A percentile compares a stretch with the other conserved stretches of the same genome.
These are phyloP conservation scores for Boletellus ananiceps DNA, from an alignment of 768 basidiomycete genomes.

Conservation along the genomic window DNA sequence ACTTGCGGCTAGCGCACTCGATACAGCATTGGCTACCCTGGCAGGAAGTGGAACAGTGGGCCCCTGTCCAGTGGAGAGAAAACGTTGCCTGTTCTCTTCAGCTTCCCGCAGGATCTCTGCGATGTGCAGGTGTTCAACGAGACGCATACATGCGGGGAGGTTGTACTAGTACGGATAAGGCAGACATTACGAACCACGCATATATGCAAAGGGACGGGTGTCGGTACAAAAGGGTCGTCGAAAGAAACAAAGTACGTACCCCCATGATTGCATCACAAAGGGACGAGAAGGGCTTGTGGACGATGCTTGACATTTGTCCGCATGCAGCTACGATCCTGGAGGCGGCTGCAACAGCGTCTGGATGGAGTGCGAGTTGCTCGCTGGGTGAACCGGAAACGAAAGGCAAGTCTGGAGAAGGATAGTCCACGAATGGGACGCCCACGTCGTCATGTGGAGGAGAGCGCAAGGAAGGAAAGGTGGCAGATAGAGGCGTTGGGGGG, in stretches of 20 bases:
- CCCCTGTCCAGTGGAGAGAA: constrained; percentile 37
- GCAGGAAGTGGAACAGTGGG: neutral
- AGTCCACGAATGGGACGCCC: constrained; percentile 33
- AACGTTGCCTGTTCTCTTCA: constrained; percentile 39
- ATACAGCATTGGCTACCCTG: neutral
- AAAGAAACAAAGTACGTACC: constrained; percentile 37
- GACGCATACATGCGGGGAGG: constrained; percentile 67
- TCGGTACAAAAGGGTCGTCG: constrained; percentile 4
- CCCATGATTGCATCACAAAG: constrained; percentile 70
- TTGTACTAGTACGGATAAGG: constrained; percentile 47
- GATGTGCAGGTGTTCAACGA: constrained; percentile 67
- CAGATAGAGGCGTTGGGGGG: constrained; percentile 29
- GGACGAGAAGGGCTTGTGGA: constrained; percentile 66
- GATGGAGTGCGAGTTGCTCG: constrained; percentile 56
- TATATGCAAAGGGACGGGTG: constrained; percentile 6
- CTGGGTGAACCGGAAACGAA: constrained; percentile 42
- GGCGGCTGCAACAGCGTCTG: constrained; percentile 55
- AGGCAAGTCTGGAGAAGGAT: constrained; percentile 52
- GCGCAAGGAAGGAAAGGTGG: constrained; percentile 16
- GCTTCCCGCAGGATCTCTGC: constrained; percentile 67
- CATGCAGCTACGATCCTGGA: constrained; percentile 64
- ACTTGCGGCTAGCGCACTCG: no score
- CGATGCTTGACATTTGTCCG: constrained; percentile 59
- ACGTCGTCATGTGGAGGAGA: constrained; percentile 4
- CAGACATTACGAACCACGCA: constrained; percentile 1